Conservation (phyloP, 2,329 filamentous ascomycete genomes). For the Dothideomycetes sp. region DNA sequence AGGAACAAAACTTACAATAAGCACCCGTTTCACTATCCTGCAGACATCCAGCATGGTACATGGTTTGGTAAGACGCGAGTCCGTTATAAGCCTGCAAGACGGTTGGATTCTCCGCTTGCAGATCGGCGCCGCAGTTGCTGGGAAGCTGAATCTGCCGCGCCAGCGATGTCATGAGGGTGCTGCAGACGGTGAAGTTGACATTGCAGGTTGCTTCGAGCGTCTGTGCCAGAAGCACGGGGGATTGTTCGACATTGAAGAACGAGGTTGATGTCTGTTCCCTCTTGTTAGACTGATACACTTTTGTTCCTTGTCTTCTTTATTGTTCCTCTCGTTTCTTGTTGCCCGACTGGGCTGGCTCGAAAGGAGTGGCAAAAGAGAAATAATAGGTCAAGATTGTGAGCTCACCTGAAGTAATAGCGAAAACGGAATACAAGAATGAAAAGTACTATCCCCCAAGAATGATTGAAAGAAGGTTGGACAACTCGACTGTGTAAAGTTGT, state of each 20-base stretch:
- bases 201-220: constrained; percentile 71
- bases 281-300: constrained; percentile 8
- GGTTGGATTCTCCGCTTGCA: constrained; percentile 52
- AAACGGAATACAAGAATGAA: constrained; percentile 67
- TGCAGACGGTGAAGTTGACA: constrained; percentile 56
- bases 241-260: constrained; percentile 72
- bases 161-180: constrained; percentile 49
- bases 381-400: constrained; percentile 8
- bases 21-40: constrained; percentile 45
- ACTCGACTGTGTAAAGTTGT: constrained; percentile 39
- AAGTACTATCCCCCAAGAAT: constrained; percentile 55
- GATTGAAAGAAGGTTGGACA: constrained; percentile 59
- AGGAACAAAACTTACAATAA: constrained; percentile 49
- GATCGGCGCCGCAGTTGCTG: constrained; percentile 62
- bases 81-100: constrained; percentile 67
- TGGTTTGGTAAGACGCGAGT: constrained; percentile 62
- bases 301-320: too few relatives aligned
- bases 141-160: constrained; percentile 53
- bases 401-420: constrained; percentile 72
- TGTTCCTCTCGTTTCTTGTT: too few relatives aligned
- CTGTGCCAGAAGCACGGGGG: constrained; percentile 59
- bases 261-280: constrained; percentile 58
- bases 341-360: too few relatives aligned
- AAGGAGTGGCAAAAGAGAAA: too few relatives aligned
- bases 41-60: constrained; percentile 75